phyloP scores from a whole-genome alignment of 2,329 filamentous ascomycete species.

The Scedosporium dehoogii region DNA sequence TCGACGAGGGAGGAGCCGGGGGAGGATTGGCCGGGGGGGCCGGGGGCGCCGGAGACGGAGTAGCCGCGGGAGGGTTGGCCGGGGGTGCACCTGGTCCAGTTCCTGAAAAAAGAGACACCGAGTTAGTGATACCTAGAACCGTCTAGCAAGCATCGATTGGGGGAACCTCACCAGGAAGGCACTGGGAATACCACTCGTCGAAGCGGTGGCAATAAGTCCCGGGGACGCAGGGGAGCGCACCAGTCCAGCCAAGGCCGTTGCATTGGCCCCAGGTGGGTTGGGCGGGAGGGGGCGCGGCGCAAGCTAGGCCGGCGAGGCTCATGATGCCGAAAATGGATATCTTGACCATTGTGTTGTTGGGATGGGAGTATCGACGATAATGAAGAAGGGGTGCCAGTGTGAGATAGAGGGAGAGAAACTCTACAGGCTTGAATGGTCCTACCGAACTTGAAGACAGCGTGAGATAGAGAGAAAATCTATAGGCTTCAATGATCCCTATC shows the following conservation, averaged over 20 bases:
- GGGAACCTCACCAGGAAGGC: constrained; percentile 14
- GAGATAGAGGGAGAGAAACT: neutral
- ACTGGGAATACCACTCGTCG: constrained; percentile 21
- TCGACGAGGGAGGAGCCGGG: no score
- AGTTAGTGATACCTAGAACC: no score
- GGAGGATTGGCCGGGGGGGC: neutral
- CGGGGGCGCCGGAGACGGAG: no score
- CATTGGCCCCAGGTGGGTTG: constrained; percentile 15
- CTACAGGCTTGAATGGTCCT: neutral
- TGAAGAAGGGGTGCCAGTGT: neutral
- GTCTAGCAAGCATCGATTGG: neutral
- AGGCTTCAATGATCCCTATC: neutral
- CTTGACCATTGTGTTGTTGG: constrained; percentile 2
- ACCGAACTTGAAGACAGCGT: neutral
- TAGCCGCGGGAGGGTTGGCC: neutral
- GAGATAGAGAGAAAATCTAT: neutral
- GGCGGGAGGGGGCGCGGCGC: neutral
- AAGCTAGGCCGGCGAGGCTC: neutral
- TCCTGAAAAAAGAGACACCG: no score
- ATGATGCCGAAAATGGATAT: neutral
- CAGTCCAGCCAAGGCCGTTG: constrained; percentile 16
- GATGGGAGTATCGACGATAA: neutral
- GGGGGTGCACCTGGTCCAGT: neutral
- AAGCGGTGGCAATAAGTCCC: constrained; percentile 15
- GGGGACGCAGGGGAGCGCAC: constrained; percentile 15